phyloP scores from a whole-genome alignment of 2,329 filamentous ascomycete genomes.

The Cercospora canescens region DNA sequence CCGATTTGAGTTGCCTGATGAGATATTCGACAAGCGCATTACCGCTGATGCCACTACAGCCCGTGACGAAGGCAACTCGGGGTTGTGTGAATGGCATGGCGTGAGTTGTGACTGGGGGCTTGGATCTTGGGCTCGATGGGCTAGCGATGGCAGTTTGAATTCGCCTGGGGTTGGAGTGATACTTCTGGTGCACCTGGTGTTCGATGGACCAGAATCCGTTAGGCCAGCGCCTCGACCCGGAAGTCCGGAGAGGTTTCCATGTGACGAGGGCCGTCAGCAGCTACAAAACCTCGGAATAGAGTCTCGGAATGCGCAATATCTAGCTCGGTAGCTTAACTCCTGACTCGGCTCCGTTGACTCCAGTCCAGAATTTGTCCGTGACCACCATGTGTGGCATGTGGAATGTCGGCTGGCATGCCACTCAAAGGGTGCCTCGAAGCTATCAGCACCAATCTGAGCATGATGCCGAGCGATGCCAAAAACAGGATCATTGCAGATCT shows the following conservation, averaged over 20 bases:
- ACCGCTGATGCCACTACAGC: not conserved
- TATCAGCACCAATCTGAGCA: not conserved
- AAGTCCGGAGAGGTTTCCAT: not conserved
- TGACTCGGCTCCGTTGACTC: not conserved
- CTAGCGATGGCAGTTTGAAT: not conserved
- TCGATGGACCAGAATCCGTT: fast-evolving
- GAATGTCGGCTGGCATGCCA: too few species aligned
- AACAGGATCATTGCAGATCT: not conserved
- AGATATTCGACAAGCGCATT: not conserved
- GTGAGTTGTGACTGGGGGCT: not conserved
- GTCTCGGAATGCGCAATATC: not conserved
- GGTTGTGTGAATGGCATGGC: not conserved
- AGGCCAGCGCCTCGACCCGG: not conserved
- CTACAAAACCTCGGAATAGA: not conserved
- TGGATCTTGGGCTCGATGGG: not conserved
- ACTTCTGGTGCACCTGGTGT: not conserved
- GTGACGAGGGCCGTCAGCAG: not conserved
- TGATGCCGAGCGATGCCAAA: not conserved
- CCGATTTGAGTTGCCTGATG: not conserved
- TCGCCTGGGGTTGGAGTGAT: not conserved
- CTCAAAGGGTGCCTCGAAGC: too few species aligned
- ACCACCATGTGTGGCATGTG: too few species aligned
- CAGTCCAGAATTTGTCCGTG: not conserved
- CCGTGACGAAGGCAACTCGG: not conserved
- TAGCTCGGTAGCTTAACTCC: not conserved